A percentile compares a stretch with the other conserved stretches of the same genome.
Evolutionary conservation across 257 asterid species (phyloP).

Genomic region (Cynanchum wilfordii): DNA sequence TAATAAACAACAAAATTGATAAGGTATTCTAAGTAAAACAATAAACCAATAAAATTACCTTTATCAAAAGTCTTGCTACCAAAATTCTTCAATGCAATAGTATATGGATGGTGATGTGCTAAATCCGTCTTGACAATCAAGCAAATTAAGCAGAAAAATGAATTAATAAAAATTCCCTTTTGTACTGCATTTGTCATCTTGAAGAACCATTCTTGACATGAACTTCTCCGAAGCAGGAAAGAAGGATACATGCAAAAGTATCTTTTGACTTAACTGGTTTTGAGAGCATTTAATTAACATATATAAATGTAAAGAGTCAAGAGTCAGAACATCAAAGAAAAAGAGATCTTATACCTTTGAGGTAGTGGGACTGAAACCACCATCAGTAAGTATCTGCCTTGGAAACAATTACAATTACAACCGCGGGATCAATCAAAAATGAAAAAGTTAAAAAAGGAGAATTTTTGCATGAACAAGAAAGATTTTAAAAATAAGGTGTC

Average conservation of each 20-base stretch:
- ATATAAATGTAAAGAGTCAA: neutral
- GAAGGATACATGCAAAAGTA: neutral
- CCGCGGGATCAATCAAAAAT: neutral
- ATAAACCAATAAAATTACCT: conserved; percentile 34
- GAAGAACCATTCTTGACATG: neutral
- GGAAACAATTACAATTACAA: conserved; percentile 11
- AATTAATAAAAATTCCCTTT: neutral
- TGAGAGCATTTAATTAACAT: neutral
- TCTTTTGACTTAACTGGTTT: neutral
- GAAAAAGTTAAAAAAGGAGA: neutral
- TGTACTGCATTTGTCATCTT: neutral
- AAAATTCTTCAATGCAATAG: conserved; percentile 54
- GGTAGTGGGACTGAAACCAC: conserved; percentile 73
- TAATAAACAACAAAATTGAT: too few species aligned
- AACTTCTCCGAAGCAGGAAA: neutral
- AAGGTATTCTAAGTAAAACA: neutral
- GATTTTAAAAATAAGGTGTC: neutral
- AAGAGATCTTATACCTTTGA: conserved; percentile 44
- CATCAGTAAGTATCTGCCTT: conserved; percentile 70
- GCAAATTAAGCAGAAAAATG: conserved; percentile 8
- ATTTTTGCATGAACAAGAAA: neutral
- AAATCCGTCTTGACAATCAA: conserved; percentile 50
- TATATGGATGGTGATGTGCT: conserved; percentile 57
- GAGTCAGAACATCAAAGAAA: neutral
- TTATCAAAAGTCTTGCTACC: conserved; percentile 42